A percentile compares a stretch with the other conserved stretches of the same genome.
Evolutionary conservation across 495 filamentous ascomycete genomes (phyloP).

Genomic region (Xylaria scruposa): DNA sequence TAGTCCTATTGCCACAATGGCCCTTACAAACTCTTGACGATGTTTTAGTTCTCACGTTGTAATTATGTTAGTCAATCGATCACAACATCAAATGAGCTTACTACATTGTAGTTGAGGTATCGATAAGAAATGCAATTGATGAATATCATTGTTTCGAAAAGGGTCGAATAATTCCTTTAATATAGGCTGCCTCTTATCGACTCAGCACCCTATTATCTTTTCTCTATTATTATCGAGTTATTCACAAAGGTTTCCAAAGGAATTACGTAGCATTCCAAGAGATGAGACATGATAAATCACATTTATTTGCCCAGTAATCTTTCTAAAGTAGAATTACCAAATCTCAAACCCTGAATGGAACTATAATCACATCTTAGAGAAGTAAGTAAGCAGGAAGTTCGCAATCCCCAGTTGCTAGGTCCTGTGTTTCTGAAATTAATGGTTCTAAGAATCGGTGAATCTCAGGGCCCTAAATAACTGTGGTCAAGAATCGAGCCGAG

Average conservation of each 20-base stretch:
- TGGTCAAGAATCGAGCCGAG: background rate
- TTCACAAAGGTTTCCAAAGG: background rate
- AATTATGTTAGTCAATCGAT: too few species aligned
- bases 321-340: background rate
- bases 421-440: too few species aligned
- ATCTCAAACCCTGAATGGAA: background rate
- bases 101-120: background rate
- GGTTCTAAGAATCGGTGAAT: background rate
- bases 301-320: background rate
- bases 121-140: background rate
- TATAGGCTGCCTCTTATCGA: too few species aligned
- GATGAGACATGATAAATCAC: background rate
- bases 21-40: too few species aligned
- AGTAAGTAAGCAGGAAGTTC: background rate
- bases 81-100: too few species aligned
- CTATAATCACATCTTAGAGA: background rate
- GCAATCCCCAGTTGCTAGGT: too few species aligned
- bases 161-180: background rate
- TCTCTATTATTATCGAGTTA: background rate
- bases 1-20: too few species aligned
- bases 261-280: background rate
- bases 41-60: too few species aligned
- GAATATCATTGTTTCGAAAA: background rate
- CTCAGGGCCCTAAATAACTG: background rate
- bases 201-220: background rate